Conservation (phyloP, 1,284 basidiomycete species). For the Moesziomyces globuligerus region DNA sequence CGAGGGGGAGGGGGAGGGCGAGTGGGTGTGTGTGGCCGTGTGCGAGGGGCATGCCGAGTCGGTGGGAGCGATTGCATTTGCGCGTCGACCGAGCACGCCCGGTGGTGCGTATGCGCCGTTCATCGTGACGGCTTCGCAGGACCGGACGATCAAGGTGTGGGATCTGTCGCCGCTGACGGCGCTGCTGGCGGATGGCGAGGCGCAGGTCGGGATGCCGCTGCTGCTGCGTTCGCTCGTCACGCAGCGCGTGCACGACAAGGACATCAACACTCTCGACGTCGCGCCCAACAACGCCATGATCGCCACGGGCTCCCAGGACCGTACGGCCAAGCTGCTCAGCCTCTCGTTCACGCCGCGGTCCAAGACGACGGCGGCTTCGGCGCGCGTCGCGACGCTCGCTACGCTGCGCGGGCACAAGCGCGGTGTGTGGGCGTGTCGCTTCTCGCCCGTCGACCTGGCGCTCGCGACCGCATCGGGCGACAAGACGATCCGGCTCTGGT, state of each 20-base stretch:
- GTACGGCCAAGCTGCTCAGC: slow-evolving; percentile 88
- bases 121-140: slow-evolving; percentile 90
- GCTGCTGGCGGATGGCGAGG: slow-evolving; percentile 10
- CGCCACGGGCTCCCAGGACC: slow-evolving; percentile 94
- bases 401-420: slow-evolving; percentile 95
- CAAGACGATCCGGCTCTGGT: slow-evolving; percentile 93
- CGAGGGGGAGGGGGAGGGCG: slow-evolving; percentile 36
- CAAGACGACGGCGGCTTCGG: slow-evolving; percentile 54
- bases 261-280: slow-evolving; percentile 95
- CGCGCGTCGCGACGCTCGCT: slow-evolving; percentile 76
- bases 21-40: slow-evolving; percentile 83
- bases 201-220: slow-evolving; percentile 8
- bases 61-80: slow-evolving; percentile 85
- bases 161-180: slow-evolving; percentile 70
- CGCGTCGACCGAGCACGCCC: slow-evolving; percentile 29
- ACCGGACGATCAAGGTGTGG: slow-evolving; percentile 99
- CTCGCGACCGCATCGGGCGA: slow-evolving; percentile 94
- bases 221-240: slow-evolving; percentile 84
- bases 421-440: slow-evolving; percentile 93
- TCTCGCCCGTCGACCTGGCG: slow-evolving; percentile 82
- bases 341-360: slow-evolving; percentile 73
- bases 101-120: slow-evolving; percentile 47
- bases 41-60: slow-evolving; percentile 96
- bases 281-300: slow-evolving; percentile 88
- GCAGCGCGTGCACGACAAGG: slow-evolving; percentile 94